Percentiles rank a stretch among this genome's conserved stretches.
phyloP scores from a whole-genome alignment of 176 grass and related monocot species.

The Cocos nucifera region DNA sequence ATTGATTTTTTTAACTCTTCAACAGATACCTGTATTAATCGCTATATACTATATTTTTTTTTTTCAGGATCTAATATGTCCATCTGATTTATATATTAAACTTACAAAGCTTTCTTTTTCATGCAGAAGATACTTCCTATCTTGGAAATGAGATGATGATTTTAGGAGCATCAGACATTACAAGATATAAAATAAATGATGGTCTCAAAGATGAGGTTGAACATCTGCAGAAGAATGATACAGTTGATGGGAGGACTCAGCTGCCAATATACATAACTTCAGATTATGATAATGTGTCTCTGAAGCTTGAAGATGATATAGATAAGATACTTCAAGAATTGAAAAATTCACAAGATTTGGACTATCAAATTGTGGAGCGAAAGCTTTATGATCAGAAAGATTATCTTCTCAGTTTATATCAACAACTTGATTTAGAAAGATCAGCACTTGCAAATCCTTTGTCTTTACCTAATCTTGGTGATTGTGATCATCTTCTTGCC shows the following conservation, averaged over 20 bases:
- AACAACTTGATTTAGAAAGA: slow-evolving; percentile 52
- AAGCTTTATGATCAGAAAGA: slow-evolving; percentile 73
- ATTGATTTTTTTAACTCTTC: no score
- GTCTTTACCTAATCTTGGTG: slow-evolving; percentile 25
- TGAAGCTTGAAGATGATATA: slow-evolving; percentile 59
- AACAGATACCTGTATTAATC: no score
- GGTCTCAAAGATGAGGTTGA: slow-evolving; percentile 24
- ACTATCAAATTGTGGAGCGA: slow-evolving; percentile 56
- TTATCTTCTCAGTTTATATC: slow-evolving; percentile 52
- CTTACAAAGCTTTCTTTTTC: no score
- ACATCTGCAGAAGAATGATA: slow-evolving; percentile 21
- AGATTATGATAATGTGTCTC: slow-evolving; percentile 32
- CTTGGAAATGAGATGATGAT: no score
- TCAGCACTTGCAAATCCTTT: slow-evolving; percentile 37
- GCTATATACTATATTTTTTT: no score
- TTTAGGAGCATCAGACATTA: no score
- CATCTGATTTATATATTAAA: no score
- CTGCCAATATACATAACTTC: slow-evolving; percentile 34
- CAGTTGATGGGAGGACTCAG: slow-evolving; percentile 9
- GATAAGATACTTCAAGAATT: slow-evolving; percentile 49
- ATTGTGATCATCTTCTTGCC: slow-evolving; percentile 35
- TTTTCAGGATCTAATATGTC: no score
- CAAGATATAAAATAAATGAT: no score
- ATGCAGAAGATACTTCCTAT: no score
- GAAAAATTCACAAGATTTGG: slow-evolving; percentile 54